Evolutionary conservation across 192 early-diverging fungal species (phyloP), one percentile per base, ranked within the genome.

Genomic region (Podila clonocystis): DNA sequence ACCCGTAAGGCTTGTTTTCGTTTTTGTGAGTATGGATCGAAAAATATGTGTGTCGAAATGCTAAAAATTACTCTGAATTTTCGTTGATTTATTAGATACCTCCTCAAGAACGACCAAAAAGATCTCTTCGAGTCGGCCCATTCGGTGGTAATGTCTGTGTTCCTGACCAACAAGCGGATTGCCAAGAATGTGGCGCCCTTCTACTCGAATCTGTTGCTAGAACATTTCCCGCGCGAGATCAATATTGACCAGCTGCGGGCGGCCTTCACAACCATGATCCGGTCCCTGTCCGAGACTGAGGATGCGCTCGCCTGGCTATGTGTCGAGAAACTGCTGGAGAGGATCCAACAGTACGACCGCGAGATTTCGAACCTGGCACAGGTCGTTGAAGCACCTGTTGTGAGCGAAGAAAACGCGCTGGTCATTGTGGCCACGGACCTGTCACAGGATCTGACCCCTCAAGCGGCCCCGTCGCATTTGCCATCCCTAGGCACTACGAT

Each of bases 111-210:
- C 22, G 52, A 73, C 22, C 73, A 87, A 45, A 67, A 75, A 8
- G 72, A 86, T 4, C 57, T 90, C 1, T 90, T 87, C 30, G 89
- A 90, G 66, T 86, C 85, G 34, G 82, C 83, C 5, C 87, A 90
- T 66, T 73, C 85, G 15, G 83, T 84, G 15, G 73, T 88, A 1
- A 74, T 90, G 41, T 65, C 82, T 9, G 75, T 88, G 5, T 88
- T 88, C 65, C 64, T 76, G 62, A 82, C 82, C 29, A 71, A 84
- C 45, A 90, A 88, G 49, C 65, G 62, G 30, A 77, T 88, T n/a
- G 68, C 83, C 20, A 82, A 82, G 13, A 79, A 88, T 72, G 61
- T 90, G 22, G 84, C 80, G 12, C 70, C 82, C 17, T 85, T 83
- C 29, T 90, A 90, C 76, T 80, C 83, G 24, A 83, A 83, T 50